phyloP scores from a whole-genome alignment of 2,329 filamentous ascomycete species.

The Claviceps sp. region DNA sequence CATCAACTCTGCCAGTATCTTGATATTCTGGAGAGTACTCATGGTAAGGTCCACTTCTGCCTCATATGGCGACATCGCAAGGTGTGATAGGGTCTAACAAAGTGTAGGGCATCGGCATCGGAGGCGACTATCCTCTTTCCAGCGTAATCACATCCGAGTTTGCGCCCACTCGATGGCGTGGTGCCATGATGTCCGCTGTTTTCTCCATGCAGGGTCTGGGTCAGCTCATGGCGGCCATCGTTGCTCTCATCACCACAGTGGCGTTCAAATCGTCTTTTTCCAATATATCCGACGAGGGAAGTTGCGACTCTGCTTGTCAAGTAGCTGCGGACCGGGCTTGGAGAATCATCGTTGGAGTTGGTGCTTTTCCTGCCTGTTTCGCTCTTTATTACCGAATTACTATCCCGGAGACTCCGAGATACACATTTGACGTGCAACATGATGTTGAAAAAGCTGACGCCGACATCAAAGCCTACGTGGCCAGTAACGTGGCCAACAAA shows the following conservation, averaged over 20 bases:
- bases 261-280: constrained; percentile 45
- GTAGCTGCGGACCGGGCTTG: constrained; percentile 67
- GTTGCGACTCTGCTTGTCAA: constrained; percentile 50
- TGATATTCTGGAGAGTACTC: constrained; percentile 65
- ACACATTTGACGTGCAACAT: constrained; percentile 67
- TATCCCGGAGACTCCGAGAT: constrained; percentile 73
- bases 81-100: background rate
- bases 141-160: constrained; percentile 78
- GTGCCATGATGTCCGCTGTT: constrained; percentile 71
- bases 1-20: constrained; percentile 43
- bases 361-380: constrained; percentile 62
- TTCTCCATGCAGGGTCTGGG: constrained; percentile 79
- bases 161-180: constrained; percentile 68
- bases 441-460: constrained; percentile 64
- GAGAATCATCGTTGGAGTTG: constrained; percentile 69
- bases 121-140: constrained; percentile 70
- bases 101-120: constrained; percentile 54
- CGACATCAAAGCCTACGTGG: constrained; percentile 51
- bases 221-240: constrained; percentile 58
- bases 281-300: constrained; percentile 23
- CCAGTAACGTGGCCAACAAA: constrained; percentile 34
- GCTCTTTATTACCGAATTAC: constrained; percentile 79
- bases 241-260: constrained; percentile 55
- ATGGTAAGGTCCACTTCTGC: constrained; percentile 35
- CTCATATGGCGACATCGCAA: background rate